Percentiles rank a stretch among this genome's conserved stretches.
These are phyloP conservation scores for Lotmaria passim DNA, from an alignment of 208 protist species.

Conservation along the genomic window DNA sequence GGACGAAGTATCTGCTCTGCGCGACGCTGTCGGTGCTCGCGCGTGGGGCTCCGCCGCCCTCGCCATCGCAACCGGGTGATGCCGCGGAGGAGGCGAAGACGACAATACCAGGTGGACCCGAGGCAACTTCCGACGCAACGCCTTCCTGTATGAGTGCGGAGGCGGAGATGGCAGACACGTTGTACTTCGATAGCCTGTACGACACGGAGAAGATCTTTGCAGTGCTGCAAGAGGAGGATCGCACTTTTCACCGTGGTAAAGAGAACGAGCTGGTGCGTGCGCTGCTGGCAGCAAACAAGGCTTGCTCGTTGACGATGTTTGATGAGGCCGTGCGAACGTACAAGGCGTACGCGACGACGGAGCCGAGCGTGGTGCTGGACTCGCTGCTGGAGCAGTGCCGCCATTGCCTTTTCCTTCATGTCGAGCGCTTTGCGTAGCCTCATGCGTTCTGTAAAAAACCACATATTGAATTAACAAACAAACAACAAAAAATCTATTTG, in stretches of 20 bases:
- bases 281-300: constrained; percentile 57
- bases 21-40: constrained; percentile 67
- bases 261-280: constrained; percentile 62
- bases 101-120: too few species aligned
- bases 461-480: too few species aligned
- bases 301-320: constrained; percentile 65
- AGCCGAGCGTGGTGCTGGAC: constrained; percentile 54
- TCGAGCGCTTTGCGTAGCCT: constrained; percentile 65
- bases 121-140: not conserved
- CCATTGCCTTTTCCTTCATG: constrained; percentile 69
- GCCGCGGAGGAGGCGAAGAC: not conserved
- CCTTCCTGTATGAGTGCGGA: constrained; percentile 1
- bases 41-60: constrained; percentile 25
- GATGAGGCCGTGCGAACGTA: constrained; percentile 72
- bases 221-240: constrained; percentile 68
- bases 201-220: constrained; percentile 66
- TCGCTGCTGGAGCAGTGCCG: constrained; percentile 60
- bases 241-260: constrained; percentile 73
- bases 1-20: constrained; percentile 58
- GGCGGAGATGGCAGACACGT: constrained; percentile 28
- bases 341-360: constrained; percentile 55
- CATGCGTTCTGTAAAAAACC: not conserved
- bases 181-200: constrained; percentile 82
- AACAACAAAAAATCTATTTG: too few species aligned
- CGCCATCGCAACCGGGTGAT: not conserved